Evolutionary conservation across 2,329 filamentous ascomycete species (phyloP).

Genomic region (Epichloe gansuensis): DNA sequence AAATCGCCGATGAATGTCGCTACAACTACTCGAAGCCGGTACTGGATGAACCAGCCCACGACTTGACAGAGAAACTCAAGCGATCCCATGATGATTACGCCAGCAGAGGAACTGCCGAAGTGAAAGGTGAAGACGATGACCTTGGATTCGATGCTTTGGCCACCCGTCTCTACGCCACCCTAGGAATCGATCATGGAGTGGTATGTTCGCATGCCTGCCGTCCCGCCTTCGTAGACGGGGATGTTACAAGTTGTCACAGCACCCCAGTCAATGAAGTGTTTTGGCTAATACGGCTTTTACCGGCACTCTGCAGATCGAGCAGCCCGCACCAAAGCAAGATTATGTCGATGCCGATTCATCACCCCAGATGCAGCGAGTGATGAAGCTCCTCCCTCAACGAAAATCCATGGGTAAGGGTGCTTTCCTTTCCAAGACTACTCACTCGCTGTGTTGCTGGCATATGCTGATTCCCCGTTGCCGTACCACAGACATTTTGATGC

Average conservation of each 20-base stretch:
- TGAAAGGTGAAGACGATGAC: background rate
- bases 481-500: conserved; percentile 15
- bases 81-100: conserved; percentile 2
- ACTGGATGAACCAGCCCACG: background rate
- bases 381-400: conserved; percentile 14
- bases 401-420: conserved; percentile 14
- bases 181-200: conserved; percentile 11
- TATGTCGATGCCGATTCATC: conserved; percentile 10
- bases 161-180: conserved; percentile 11
- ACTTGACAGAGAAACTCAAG: conserved; percentile 3
- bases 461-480: background rate
- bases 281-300: background rate
- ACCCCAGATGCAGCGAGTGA: conserved; percentile 12
- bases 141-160: conserved; percentile 11
- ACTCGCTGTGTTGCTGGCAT: background rate
- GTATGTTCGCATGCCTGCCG: background rate
- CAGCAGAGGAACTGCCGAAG: background rate
- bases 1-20: conserved; percentile 17
- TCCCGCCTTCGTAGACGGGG: background rate
- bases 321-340: conserved; percentile 9
- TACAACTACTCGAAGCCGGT: conserved; percentile 11
- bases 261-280: background rate
- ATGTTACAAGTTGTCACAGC: too few relatives aligned
- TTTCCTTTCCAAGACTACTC: background rate
- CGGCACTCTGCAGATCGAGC: conserved; percentile 6